Base-by-base conservation (phyloP, 2,329 filamentous ascomycete species). In the Penicillium sp. region DNA sequence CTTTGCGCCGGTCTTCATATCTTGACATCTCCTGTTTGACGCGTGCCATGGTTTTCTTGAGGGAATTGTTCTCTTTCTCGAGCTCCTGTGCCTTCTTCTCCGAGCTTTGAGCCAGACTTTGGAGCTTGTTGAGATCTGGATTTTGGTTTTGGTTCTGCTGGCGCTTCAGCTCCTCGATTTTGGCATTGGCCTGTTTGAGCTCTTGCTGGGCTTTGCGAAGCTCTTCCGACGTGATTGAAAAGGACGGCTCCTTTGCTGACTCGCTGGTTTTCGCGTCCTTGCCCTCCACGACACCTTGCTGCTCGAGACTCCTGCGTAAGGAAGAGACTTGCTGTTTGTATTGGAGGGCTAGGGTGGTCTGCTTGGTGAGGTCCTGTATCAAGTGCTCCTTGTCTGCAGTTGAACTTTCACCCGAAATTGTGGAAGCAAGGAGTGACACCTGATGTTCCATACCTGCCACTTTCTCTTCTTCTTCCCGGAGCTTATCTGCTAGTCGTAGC, bases 391-490 rank as follows among this genome's bases (percentile, higher is more conserved):
- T 73, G 30, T 73, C 66, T n/a, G 55, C 59, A 12, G 65, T 62
- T 5, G 58, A 61, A 27, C 58, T 62, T 21, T 68, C 63, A 5
- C 60, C 64, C 7, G 68, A 66, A 67, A 75, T 73, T 1, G 68
- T 67, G 24, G 73, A 70, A 6, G 74, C 75, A 45, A 77, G 67
- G 7, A 70, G 69, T 17, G 73, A 68, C 13, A 77, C 72, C 47
- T 71, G 73, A 7, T 64, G 65, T 55, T 78, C 75, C 73, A 77
- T 76, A 33, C 72, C 70, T 6, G 68, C 62, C 20, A 76, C 73
- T 55, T 72, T 76, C 18, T 67, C 64, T 45, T 76, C 71, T 56
- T 85, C 81, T 45, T 78, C 74, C 51, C 75, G 75, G 10, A 86
- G 71, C 58, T 81, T 77, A 27, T 78, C 78, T 18, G 73, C 68